A percentile compares a stretch with the other conserved stretches of the same genome.
phyloP scores from a whole-genome alignment of 345 rosid species.

The Melaleuca quinquenervia region DNA sequence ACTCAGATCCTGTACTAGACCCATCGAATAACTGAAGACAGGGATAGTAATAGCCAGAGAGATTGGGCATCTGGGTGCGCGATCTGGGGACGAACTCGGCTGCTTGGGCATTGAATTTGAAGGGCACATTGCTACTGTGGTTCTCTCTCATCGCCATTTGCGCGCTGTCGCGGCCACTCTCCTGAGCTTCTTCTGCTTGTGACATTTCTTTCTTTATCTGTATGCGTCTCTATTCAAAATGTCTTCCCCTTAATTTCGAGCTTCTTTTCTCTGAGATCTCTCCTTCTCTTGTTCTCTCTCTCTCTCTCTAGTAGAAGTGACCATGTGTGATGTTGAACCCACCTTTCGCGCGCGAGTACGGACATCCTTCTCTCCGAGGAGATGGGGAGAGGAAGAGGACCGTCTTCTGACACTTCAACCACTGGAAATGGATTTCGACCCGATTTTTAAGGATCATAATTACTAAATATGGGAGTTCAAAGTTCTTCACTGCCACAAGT shows the following conservation, averaged over 20 bases:
- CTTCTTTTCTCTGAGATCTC: neutral
- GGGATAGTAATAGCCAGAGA: constrained; percentile 61
- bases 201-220: neutral
- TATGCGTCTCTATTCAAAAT: neutral
- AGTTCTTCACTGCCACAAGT: neutral
- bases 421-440: neutral
- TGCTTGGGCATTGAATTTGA: constrained; percentile 89
- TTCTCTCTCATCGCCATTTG: neutral
- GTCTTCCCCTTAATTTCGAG: neutral
- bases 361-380: neutral
- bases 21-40: constrained; percentile 45
- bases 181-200: neutral
- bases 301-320: neutral
- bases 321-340: constrained; percentile 6
- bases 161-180: neutral
- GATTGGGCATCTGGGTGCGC: constrained; percentile 18
- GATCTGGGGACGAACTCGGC: constrained; percentile 86
- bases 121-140: constrained; percentile 9
- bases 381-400: neutral
- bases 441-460: neutral
- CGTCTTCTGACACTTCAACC: neutral
- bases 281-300: neutral
- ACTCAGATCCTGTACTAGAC: constrained; percentile 44
- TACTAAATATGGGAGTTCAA: neutral
- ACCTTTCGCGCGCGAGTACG: neutral